phyloP scores from a whole-genome alignment of 2,329 filamentous ascomycete genomes.

The Venturia nashicola region DNA sequence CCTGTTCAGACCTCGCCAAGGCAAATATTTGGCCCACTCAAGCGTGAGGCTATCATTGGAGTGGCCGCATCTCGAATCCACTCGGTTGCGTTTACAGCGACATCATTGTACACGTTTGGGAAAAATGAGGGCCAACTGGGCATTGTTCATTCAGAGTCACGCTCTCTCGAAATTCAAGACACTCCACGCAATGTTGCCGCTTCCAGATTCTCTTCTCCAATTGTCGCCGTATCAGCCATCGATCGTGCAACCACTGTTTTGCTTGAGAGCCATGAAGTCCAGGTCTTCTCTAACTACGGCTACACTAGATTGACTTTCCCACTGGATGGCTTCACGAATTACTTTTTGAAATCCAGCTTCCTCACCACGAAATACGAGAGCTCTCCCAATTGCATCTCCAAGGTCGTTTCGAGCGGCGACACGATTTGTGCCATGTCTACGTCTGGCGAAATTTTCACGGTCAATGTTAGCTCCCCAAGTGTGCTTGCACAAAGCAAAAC shows the following conservation, averaged over 20 bases:
- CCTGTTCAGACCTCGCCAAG: slow-evolving; percentile 70
- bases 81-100: slow-evolving; percentile 74
- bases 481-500: slow-evolving; percentile 26
- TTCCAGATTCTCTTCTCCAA: slow-evolving; percentile 60
- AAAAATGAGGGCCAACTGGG: slow-evolving; percentile 92
- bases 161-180: slow-evolving; percentile 73
- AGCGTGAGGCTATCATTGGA: slow-evolving; percentile 70
- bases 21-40: slow-evolving; percentile 84
- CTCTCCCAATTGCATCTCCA: slow-evolving; percentile 55
- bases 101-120: slow-evolving; percentile 82
- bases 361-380: slow-evolving; percentile 53
- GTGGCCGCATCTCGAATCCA: slow-evolving; percentile 83
- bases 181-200: slow-evolving; percentile 79
- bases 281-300: slow-evolving; percentile 90
- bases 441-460: slow-evolving; percentile 77
- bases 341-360: slow-evolving; percentile 50
- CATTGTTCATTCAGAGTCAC: slow-evolving; percentile 86
- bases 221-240: slow-evolving; percentile 73
- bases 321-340: slow-evolving; percentile 58
- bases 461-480: slow-evolving; percentile 57
- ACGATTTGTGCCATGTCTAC: slow-evolving; percentile 81
- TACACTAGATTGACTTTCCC: slow-evolving; percentile 87
- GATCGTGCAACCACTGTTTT: slow-evolving; percentile 80
- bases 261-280: slow-evolving; percentile 77
- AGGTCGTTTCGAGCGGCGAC: slow-evolving; percentile 75